Conservation (phyloP, 2,329 filamentous ascomycete genomes). For the Orbilia quercus region DNA sequence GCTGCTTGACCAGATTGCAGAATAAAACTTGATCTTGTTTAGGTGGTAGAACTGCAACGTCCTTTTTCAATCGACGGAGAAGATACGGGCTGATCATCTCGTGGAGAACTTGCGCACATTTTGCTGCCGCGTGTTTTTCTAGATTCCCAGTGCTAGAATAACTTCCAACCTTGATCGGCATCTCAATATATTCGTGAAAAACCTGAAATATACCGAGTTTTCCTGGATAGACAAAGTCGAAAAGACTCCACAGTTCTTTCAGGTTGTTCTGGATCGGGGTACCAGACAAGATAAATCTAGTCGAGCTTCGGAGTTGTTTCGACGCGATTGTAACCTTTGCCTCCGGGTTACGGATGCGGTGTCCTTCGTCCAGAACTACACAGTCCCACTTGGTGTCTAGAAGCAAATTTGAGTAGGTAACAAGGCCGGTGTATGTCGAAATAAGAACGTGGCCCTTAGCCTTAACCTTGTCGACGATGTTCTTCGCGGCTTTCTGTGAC, state of each 20-base stretch:
- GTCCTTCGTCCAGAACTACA: slow-evolving; percentile 93
- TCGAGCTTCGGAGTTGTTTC: slow-evolving; percentile 87
- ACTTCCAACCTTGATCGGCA: slow-evolving; percentile 90
- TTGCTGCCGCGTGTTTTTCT: slow-evolving; percentile 92
- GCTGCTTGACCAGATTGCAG: slow-evolving; percentile 85
- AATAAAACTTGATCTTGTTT: slow-evolving; percentile 98
- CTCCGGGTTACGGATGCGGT: slow-evolving; percentile 97
- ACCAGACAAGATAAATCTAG: slow-evolving; percentile 91
- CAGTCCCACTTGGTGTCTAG: slow-evolving; percentile 90
- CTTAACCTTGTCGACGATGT: slow-evolving; percentile 80
- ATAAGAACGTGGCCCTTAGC: slow-evolving; percentile 80
- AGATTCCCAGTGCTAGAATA: slow-evolving; percentile 95
- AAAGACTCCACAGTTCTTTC: slow-evolving; percentile 93
- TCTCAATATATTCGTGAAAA: slow-evolving; percentile 90
- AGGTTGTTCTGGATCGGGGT: slow-evolving; percentile 98
- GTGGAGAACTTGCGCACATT: slow-evolving; percentile 92
- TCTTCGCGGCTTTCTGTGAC: slow-evolving; percentile 76
- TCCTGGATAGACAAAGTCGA: slow-evolving; percentile 98
- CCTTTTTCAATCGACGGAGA: slow-evolving; percentile 88
- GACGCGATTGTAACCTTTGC: slow-evolving; percentile 93
- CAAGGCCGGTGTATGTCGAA: slow-evolving; percentile 95
- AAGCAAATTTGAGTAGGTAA: slow-evolving; percentile 85
- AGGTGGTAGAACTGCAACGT: slow-evolving; percentile 91
- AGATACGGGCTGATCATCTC: slow-evolving; percentile 94
- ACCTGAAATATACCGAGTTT: slow-evolving; percentile 89